Conservation (phyloP, 2,329 filamentous ascomycete genomes). For the Aspergillus pseudotamarii region DNA sequence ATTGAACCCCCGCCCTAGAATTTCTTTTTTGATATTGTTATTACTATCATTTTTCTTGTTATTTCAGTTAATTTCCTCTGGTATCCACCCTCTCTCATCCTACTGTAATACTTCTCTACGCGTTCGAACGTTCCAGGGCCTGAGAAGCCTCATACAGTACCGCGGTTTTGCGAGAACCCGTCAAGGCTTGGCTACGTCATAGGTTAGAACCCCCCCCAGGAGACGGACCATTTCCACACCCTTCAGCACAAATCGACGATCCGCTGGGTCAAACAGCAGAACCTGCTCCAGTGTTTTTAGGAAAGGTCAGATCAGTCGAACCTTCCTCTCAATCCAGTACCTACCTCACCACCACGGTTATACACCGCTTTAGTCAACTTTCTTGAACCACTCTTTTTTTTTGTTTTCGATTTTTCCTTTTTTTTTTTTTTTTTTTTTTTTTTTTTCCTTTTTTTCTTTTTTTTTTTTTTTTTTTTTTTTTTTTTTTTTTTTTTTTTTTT, state of each 20-base stretch:
- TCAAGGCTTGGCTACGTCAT: constrained; percentile 37
- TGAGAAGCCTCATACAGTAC: constrained; percentile 13
- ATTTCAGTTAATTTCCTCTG: background rate
- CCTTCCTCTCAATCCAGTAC: constrained; percentile 12
- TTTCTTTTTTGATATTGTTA: background rate
- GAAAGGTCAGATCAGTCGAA: constrained; percentile 27
- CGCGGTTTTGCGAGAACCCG: constrained; percentile 21
- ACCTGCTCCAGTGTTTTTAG: constrained; percentile 19
- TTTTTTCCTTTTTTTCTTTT: too few relatives aligned
- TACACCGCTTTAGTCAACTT: constrained; percentile 28
- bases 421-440: too few relatives aligned
- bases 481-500: too few relatives aligned
- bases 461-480: too few relatives aligned
- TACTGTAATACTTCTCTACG: background rate
- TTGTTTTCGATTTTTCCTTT: background rate
- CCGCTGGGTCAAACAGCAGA: constrained; percentile 20
- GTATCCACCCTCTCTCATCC: background rate
- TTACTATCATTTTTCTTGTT: background rate
- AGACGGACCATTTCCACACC: constrained; percentile 26
- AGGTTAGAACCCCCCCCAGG: constrained; percentile 25
- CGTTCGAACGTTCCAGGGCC: background rate
- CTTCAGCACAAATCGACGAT: constrained; percentile 26
- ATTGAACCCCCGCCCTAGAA: background rate
- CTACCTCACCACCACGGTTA: constrained; percentile 15
- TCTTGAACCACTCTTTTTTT: constrained; percentile 5